Evolutionary conservation across 2,329 filamentous ascomycete species (phyloP), one percentile per base, ranked within the genome.

Genomic region (Sordariomycetes sp.): DNA sequence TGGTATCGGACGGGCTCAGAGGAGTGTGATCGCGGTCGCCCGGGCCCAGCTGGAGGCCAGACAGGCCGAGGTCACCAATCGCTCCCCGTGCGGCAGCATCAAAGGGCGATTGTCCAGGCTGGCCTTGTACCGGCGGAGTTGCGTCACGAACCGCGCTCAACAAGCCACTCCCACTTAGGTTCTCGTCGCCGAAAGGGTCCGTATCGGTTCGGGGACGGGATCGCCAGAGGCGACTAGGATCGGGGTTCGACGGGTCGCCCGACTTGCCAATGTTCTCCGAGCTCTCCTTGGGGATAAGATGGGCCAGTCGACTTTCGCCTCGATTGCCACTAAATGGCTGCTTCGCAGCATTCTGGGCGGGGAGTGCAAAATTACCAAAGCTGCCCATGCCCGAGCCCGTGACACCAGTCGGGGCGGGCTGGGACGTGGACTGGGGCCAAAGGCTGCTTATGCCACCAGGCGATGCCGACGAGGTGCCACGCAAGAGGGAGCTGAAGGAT

Each of bases 1-100:
- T 99, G 3, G 94, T 97, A 66, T 96, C 90, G 0, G 92, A 94
- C 12, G 94, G 94, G 69, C 93, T 97, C 67, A 90, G 82, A 0
- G 89, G 87, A 60, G 90, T 51, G 51, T 28, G 32, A n/a, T 78
- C 77, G 51, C 70, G 74, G 58, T 83, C 79, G 43, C 82, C 78
- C 54, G 84, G 77, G 55, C 79, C 79, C 67, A 76, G 78, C 71
- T 72, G 81, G 65, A 80, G 76, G 64, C 81, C 81, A 16, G 80
- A 74, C 79, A 86, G 83, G 52, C 83, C 82, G 64, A 86, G 83
- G 60, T 87, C 83, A 48, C 77, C 73, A 4, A 80, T 72, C 3
- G 74, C 76, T 5, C 74, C 78, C 67, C 83, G 83, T 24, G 78
- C 70, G 0, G 80, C 81, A 0, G 79, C 83, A 53, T 61, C 61